Conservation (phyloP, 495 filamentous ascomycete species). For the Penicillium fimorum region DNA sequence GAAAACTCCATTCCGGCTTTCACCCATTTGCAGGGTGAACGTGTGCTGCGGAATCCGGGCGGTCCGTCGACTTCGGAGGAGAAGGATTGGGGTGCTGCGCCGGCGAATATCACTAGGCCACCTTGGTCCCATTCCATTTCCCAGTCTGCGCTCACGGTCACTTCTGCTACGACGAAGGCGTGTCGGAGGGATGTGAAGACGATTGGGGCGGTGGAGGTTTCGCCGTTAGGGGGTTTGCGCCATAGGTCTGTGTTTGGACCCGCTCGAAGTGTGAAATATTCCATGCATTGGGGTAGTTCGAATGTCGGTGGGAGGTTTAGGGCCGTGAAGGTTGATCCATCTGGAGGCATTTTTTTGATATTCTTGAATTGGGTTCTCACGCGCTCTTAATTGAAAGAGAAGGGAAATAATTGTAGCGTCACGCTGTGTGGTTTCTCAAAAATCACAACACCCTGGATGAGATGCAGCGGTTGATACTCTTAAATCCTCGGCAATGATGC, state of each 20-base stretch:
- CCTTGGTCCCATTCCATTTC: slow-evolving; percentile 63
- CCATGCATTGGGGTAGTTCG: slow-evolving; percentile 53
- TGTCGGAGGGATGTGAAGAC: slow-evolving; percentile 54
- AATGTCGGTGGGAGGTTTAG: slow-evolving; percentile 50
- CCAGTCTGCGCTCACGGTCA: slow-evolving; percentile 59
- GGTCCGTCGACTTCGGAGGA: slow-evolving; percentile 24
- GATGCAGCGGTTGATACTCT: slow-evolving; percentile 8
- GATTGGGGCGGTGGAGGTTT: slow-evolving; percentile 57
- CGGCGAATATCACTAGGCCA: slow-evolving; percentile 76
- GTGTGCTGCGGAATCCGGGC: slow-evolving; percentile 1
- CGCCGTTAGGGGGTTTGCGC: slow-evolving; percentile 55
- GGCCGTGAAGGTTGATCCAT: slow-evolving; percentile 50
- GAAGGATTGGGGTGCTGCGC: slow-evolving; percentile 56
- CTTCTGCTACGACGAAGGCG: slow-evolving; percentile 55
- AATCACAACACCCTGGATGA: slow-evolving; percentile 1
- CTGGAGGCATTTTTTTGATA: slow-evolving; percentile 45
- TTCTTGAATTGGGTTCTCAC: neutral
- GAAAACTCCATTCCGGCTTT: slow-evolving; percentile 59
- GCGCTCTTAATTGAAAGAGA: neutral
- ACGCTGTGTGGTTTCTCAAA: neutral
- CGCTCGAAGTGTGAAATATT: slow-evolving; percentile 55
- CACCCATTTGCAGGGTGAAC: slow-evolving; percentile 55
- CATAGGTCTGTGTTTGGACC: slow-evolving; percentile 55
- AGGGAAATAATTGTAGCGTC: neutral
- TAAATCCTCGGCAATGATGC: slow-evolving; percentile 6